Base-by-base conservation (phyloP, 345 rosid genomes). In the Lumnitzera littorea region DNA sequence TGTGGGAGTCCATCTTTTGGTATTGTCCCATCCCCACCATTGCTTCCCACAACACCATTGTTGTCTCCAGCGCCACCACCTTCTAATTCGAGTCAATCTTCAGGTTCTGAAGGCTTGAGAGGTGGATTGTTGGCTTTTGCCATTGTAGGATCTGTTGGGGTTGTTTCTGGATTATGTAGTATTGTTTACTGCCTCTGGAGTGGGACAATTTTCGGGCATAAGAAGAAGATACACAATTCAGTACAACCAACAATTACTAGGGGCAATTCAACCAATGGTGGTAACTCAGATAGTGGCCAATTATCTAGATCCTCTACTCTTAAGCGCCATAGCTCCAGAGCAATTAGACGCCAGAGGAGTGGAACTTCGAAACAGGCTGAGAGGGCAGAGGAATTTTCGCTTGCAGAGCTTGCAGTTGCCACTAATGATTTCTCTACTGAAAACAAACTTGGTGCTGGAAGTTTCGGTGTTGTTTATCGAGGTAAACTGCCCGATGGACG, bases 401-500 rank as follows among this genome's bases (percentile, higher is more conserved):
- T 92, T 3, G 66, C 80, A 0, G 91, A 87, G 70, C 96, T 92
- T 3, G 91, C 89, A 0, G 80, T 68, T 2, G 96, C 97, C 1
- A 89, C 98, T 9, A 74, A 85, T 47, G 65, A 65, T 68, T 92
- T 92, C 75, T 76, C 97, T 0, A 3, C 58, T 0, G 94, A 84
- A 62, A 89, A 87, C 78, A 92, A 81, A 75, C 81, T 92, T 52
- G 97, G 98, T 6, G 78, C 89, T 0, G 97, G 98, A 1, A 92
- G 98, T 71, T 92, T 76, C 23, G 98, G 98, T 2, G 70, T 85
- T 15, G 98, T 92, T 24, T 92, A 89, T 71, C 66, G 62, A 47
- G 96, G 89, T 0, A 89, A 85, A 61, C 69, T 91, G 50, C 17
- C 13, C 0, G 96, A 87, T 46, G 94, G 96, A 13, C 78, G 87